phyloP scores from a whole-genome alignment of 23 red algal species.

The Gracilariopsis chorda region DNA sequence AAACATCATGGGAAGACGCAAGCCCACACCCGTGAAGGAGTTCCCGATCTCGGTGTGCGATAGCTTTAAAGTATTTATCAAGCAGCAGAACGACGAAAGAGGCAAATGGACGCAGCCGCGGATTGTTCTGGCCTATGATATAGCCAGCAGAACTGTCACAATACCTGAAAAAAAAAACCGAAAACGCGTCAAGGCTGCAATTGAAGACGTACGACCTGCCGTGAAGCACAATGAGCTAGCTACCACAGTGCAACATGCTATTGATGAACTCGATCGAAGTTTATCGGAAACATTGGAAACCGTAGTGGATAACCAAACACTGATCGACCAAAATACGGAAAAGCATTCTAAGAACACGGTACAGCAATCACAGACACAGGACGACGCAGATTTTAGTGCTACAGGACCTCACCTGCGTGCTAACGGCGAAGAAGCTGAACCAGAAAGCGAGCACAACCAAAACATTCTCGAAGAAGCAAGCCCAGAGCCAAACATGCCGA shows the following conservation, averaged over 20 bases:
- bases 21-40: background rate
- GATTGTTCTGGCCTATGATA: background rate
- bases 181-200: background rate
- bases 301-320: no score
- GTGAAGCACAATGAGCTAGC: background rate
- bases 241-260: background rate
- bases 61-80: background rate
- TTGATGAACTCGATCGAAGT: background rate
- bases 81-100: slow-evolving; percentile 15
- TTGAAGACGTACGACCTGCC: slow-evolving; percentile 19
- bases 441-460: no score
- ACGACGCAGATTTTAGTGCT: no score
- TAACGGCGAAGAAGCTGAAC: no score
- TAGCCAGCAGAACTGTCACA: background rate
- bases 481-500: no score
- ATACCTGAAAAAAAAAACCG: background rate
- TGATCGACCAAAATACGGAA: no score
- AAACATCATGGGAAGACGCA: background rate
- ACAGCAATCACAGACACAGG: no score
- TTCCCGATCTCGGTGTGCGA: background rate
- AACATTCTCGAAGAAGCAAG: no score
- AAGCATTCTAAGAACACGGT: no score
- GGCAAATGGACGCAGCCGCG: background rate
- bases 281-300: background rate
- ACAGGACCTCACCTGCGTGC: no score